Conservation (phyloP, 768 basidiomycete genomes). For the Mycena haematopus region DNA sequence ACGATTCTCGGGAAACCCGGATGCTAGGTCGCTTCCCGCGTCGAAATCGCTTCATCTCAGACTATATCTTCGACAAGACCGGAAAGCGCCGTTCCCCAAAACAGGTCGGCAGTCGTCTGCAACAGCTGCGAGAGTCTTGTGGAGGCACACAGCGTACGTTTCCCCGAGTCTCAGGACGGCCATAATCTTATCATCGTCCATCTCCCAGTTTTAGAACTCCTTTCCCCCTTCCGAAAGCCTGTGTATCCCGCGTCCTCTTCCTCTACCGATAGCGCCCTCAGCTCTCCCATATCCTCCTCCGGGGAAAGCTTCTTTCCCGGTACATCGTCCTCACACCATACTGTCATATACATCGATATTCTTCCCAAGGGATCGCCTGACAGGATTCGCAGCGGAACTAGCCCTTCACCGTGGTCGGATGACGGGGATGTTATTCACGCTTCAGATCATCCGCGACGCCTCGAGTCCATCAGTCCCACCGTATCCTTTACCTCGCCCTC, state of each 20-base stretch:
- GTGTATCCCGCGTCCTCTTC: slow-evolving; percentile 29
- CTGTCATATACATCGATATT: slow-evolving; percentile 55
- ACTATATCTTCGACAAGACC: slow-evolving; percentile 63
- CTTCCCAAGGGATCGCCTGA: slow-evolving; percentile 37
- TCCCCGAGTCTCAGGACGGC: neutral
- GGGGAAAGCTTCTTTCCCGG: slow-evolving; percentile 24
- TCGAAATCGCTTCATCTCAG: slow-evolving; percentile 67
- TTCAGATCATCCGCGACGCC: slow-evolving; percentile 55
- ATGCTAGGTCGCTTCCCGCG: slow-evolving; percentile 60
- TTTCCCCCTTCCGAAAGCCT: slow-evolving; percentile 44
- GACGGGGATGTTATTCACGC: slow-evolving; percentile 40
- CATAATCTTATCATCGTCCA: slow-evolving; percentile 9
- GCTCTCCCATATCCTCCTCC: slow-evolving; percentile 18
- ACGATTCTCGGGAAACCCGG: slow-evolving; percentile 53
- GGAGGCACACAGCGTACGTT: slow-evolving; percentile 71
- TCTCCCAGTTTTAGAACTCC: slow-evolving; percentile 49
- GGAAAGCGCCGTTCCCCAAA: slow-evolving; percentile 75
- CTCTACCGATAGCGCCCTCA: slow-evolving; percentile 8
- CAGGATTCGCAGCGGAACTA: slow-evolving; percentile 10
- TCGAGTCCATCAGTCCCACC: slow-evolving; percentile 68
- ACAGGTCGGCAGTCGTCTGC: slow-evolving; percentile 81
- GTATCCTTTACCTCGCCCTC: slow-evolving; percentile 64
- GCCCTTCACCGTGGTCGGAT: slow-evolving; percentile 23
- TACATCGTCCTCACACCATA: slow-evolving; percentile 32
- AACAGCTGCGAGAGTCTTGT: slow-evolving; percentile 77